Percentiles rank a stretch among this genome's conserved stretches.
Conservation (phyloP, 768 basidiomycete species). For the Termitomyces sp. region DNA sequence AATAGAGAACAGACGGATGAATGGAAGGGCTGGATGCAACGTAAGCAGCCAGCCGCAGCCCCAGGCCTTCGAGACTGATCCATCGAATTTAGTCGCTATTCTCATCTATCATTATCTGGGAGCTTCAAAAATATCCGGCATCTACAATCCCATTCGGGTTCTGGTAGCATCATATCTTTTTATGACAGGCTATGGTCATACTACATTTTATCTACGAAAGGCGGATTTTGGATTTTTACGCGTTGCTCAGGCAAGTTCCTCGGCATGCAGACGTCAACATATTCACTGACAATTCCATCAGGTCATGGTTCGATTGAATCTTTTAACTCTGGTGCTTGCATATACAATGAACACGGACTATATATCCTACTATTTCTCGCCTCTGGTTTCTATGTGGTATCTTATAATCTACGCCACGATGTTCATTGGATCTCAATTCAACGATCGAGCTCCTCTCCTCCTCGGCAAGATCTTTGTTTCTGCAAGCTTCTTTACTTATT, state of each 20-base stretch:
- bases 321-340: constrained; percentile 74
- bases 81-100: constrained; percentile 56
- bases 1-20: constrained; percentile 94
- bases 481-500: constrained; percentile 53
- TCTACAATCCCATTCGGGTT: constrained; percentile 87
- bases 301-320: constrained; percentile 79
- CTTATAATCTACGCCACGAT: constrained; percentile 81
- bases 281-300: constrained; percentile 18
- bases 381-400: constrained; percentile 89
- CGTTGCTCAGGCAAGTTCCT: constrained; percentile 53
- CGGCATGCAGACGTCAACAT: neutral
- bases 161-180: constrained; percentile 87
- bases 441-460: constrained; percentile 63
- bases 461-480: constrained; percentile 66
- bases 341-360: constrained; percentile 94
- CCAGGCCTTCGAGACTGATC: constrained; percentile 4
- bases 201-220: constrained; percentile 84
- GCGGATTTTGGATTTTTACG: constrained; percentile 80
- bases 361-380: constrained; percentile 86
- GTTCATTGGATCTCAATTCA: constrained; percentile 62
- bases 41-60: constrained; percentile 34
- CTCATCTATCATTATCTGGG: constrained; percentile 91
- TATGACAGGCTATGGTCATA: constrained; percentile 92
- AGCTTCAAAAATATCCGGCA: constrained; percentile 87
- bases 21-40: constrained; percentile 99